phyloP scores from a whole-genome alignment of 371 early-diverging fungal species.

The Mortierella sp. region DNA sequence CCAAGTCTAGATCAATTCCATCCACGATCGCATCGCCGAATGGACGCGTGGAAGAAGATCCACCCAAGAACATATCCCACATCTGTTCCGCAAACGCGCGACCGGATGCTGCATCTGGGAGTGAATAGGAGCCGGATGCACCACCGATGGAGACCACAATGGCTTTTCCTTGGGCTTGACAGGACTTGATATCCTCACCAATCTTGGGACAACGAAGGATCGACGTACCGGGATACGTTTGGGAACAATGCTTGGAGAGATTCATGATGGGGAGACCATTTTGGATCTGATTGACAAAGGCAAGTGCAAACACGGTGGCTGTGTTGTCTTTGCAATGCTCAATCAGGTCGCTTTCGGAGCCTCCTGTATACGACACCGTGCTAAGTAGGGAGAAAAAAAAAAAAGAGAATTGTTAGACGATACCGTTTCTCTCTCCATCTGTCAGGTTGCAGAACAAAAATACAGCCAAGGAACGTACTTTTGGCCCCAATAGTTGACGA shows the following conservation, averaged over 20 bases:
- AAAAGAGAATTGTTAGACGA: not conserved
- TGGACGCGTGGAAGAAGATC: conserved; percentile 61
- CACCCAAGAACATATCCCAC: conserved; percentile 72
- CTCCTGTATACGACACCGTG: conserved; percentile 48
- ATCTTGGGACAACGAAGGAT: conserved; percentile 61
- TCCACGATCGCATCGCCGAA: conserved; percentile 74
- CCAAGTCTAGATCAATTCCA: conserved; percentile 80
- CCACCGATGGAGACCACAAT: conserved; percentile 66
- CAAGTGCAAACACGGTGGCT: conserved; percentile 62
- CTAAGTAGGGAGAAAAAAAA: conserved; percentile 2
- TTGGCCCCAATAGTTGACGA: conserved; percentile 53
- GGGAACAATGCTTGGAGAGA: conserved; percentile 65
- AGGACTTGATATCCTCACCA: conserved; percentile 66
- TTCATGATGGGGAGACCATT: conserved; percentile 57
- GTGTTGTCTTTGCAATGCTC: conserved; percentile 68
- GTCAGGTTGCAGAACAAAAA: too few relatives aligned
- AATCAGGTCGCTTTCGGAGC: conserved; percentile 55
- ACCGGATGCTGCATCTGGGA: conserved; percentile 59
- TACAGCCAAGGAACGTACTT: conserved; percentile 8
- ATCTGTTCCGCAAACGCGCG: conserved; percentile 64
- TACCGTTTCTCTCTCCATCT: too few relatives aligned
- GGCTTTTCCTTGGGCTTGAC: conserved; percentile 69
- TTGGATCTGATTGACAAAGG: conserved; percentile 63
- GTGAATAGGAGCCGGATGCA: conserved; percentile 68
- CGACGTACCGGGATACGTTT: conserved; percentile 28